These are phyloP conservation scores for Vachellia pachyceras DNA, from an alignment of 306 rosid genomes.

Conservation along the genomic window DNA sequence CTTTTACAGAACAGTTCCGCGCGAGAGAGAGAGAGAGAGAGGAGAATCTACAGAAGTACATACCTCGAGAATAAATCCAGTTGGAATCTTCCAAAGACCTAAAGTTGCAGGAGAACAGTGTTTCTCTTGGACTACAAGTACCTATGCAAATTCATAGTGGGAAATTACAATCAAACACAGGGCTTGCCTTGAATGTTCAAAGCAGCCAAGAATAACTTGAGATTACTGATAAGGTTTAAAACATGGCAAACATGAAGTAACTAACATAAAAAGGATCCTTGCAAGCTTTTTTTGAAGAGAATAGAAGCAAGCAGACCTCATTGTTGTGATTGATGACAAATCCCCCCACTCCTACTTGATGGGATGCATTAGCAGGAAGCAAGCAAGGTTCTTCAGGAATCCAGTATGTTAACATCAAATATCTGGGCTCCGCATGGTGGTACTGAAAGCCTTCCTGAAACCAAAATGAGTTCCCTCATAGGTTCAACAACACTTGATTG, in stretches of 20 bases:
- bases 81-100: conserved; percentile 96
- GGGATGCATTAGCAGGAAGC: conserved; percentile 97
- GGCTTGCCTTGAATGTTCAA: conserved; percentile 10
- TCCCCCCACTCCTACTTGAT: conserved; percentile 97
- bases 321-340: conserved; percentile 75
- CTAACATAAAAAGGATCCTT: not conserved
- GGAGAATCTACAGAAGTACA: not conserved
- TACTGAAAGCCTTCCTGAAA: conserved; percentile 90
- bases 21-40: too few relatives aligned
- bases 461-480: conserved; percentile 44
- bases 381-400: conserved; percentile 90
- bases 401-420: conserved; percentile 95
- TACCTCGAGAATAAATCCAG: conserved; percentile 95
- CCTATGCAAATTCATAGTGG: conserved; percentile 52
- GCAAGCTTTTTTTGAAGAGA: not conserved
- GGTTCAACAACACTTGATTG: conserved; percentile 6
- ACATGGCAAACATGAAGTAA: not conserved
- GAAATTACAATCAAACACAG: conserved; percentile 14
- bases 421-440: conserved; percentile 92
- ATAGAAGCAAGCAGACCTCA: conserved; percentile 62
- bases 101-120: conserved; percentile 60
- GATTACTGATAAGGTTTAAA: not conserved
- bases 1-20: too few relatives aligned
- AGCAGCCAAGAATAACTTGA: conserved; percentile 11
- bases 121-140: conserved; percentile 94